phyloP scores from a whole-genome alignment of 257 asterid genomes.

The Perilla frutescens region DNA sequence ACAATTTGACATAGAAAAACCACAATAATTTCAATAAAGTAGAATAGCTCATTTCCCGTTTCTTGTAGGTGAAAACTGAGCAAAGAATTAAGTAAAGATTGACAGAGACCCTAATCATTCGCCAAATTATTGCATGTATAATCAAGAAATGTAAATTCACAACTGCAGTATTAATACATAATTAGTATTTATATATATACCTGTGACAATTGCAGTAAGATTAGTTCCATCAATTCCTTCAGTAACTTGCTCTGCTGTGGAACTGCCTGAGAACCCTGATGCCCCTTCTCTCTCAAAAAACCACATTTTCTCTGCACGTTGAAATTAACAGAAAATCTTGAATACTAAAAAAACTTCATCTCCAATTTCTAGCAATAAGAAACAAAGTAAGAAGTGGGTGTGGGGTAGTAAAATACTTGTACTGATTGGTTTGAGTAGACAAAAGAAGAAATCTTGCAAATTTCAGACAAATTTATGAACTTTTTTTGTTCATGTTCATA shows the following conservation, averaged over 20 bases:
- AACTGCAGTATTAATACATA: not conserved
- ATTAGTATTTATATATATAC: conserved; percentile 4
- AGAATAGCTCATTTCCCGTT: too few species aligned
- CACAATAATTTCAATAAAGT: too few species aligned
- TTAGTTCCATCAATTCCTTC: conserved; percentile 47
- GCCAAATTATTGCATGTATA: not conserved
- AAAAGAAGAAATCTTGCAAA: not conserved
- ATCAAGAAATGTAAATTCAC: not conserved
- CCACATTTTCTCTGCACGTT: conserved; percentile 38
- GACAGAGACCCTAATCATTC: not conserved
- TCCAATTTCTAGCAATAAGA: too few species aligned
- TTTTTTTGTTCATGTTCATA: too few species aligned
- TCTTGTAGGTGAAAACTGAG: too few species aligned
- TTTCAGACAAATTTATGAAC: not conserved
- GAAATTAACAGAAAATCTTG: not conserved
- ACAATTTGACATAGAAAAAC: too few species aligned
- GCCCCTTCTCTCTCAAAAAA: conserved; percentile 43
- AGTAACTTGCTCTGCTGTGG: conserved; percentile 52
- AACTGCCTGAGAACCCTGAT: conserved; percentile 50
- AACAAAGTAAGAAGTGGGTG: too few species aligned
- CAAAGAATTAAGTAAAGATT: too few species aligned
- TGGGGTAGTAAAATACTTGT: too few species aligned
- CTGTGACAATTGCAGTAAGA: conserved; percentile 56
- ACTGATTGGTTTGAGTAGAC: too few species aligned
- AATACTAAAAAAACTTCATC: not conserved